Evolutionary conservation across 2,329 filamentous ascomycete genomes (phyloP), one percentile per base, ranked within the genome.

Genomic region (Fusarium decemcellulare): DNA sequence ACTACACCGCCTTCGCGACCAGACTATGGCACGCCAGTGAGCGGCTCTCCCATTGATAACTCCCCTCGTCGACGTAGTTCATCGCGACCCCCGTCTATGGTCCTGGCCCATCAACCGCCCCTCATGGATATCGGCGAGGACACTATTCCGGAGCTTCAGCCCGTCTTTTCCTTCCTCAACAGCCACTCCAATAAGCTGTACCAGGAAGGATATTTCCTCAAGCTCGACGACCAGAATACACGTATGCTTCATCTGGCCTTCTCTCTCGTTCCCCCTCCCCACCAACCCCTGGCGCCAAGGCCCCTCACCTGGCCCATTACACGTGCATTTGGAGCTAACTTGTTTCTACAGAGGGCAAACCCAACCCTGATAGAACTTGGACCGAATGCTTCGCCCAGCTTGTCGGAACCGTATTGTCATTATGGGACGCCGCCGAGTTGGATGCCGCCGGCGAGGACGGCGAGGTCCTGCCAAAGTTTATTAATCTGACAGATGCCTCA

Each of bases 301-400:
- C 32, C 43, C 61, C 59, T 51, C 58, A 61, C 68, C 23, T 58
- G 34, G 44, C 51, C 40, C 46, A 40, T 56, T 54, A 55, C 44
- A 62, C 55, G 58, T 40, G 39, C 60, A 63, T 59, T 39, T 40
- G 16, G 34, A 52, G 59, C 59, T 69, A 68, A 73, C 76, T 75
- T 50, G 15, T 50, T 50, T 53, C 62, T 29, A 52, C 79, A 97
- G 94, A 95, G 81, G 96, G 96, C 53, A 91, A 92, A 68, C 93
- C 94, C 11, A 97, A 95, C 77, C 81, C 88, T 43, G 95, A 98
- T 80, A 88, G 96, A 74, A 93, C 90, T 70, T 99, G 96, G 96
- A 92, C 92, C 39, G 96, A 99, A 84, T 98, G 94, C 81, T 99
- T 98, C 81, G 95, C 95, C 44, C 96, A 98, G 79, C 90, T 99